These are phyloP conservation scores for Vigna radiata DNA, from an alignment of 306 rosid genomes.

Conservation along the genomic window DNA sequence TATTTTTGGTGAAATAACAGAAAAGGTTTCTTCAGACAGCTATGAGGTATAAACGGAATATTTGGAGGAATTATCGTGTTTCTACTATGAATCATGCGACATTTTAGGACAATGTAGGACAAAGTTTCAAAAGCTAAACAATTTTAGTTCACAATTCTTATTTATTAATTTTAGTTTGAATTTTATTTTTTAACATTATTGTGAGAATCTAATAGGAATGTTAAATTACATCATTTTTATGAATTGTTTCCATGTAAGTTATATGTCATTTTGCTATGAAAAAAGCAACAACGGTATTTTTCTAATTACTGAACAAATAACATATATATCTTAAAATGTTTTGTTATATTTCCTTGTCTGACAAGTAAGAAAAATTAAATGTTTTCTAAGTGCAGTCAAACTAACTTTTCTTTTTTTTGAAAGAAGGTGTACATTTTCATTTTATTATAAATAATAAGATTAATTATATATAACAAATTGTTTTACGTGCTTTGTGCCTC, in stretches of 20 bases:
- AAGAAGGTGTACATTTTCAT: no score
- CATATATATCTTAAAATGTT: no score
- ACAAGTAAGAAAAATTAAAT: no score
- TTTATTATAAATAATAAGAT: no score
- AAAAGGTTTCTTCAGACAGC: constrained; percentile 20
- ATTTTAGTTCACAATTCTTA: not conserved
- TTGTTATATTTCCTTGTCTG: no score
- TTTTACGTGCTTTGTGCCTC: no score
- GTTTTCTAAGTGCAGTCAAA: no score
- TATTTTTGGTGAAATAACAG: not conserved
- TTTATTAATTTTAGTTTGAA: not conserved
- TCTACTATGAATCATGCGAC: constrained; percentile 7
- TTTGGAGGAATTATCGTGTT: constrained; percentile 24
- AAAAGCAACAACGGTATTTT: not conserved
- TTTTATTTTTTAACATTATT: not conserved
- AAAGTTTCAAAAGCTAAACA: not conserved
- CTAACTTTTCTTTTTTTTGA: no score
- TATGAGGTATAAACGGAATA: constrained; percentile 38
- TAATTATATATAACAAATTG: no score
- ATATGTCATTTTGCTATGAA: not conserved
- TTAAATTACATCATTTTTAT: no score
- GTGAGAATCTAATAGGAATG: not conserved
- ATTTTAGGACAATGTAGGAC: constrained; percentile 23
- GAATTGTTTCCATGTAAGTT: no score
- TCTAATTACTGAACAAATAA: no score